Conservation (phyloP, 768 basidiomycete genomes). For the Rhizopogon salebrosus region DNA sequence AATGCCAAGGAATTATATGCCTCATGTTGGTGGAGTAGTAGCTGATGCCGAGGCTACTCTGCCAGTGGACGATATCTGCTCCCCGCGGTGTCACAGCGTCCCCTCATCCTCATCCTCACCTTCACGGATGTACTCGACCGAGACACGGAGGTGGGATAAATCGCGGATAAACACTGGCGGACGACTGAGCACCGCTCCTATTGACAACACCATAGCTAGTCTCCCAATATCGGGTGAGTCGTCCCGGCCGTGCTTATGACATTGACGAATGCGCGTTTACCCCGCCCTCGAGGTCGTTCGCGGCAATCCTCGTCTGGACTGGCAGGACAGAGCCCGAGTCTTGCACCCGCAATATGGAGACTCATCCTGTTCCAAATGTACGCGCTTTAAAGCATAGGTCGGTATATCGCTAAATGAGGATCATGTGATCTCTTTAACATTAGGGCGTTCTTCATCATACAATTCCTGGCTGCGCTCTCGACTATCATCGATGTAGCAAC, state of each 20-base stretch:
- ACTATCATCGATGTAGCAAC: constrained; percentile 46
- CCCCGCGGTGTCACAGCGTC: background rate
- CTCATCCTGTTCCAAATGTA: constrained; percentile 55
- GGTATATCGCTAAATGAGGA: background rate
- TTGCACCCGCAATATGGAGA: constrained; percentile 43
- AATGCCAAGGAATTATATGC: background rate
- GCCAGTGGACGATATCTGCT: background rate
- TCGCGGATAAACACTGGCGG: background rate
- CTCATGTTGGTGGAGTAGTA: background rate
- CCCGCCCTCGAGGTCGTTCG: background rate
- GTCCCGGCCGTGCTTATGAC: background rate
- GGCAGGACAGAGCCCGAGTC: constrained; percentile 10
- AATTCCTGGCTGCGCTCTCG: constrained; percentile 45
- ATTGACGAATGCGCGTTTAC: background rate
- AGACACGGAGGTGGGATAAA: background rate
- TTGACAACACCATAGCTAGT: background rate
- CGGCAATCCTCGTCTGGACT: background rate
- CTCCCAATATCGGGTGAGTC: background rate
- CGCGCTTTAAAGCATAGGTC: constrained; percentile 6
- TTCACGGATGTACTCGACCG: background rate
- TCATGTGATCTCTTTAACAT: constrained; percentile 23
- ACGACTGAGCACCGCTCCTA: background rate
- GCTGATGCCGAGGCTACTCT: background rate
- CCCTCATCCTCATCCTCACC: background rate
- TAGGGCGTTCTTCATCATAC: constrained; percentile 40